Conservation (phyloP, 139 green algal genomes). For the Asterochloris sp. region DNA sequence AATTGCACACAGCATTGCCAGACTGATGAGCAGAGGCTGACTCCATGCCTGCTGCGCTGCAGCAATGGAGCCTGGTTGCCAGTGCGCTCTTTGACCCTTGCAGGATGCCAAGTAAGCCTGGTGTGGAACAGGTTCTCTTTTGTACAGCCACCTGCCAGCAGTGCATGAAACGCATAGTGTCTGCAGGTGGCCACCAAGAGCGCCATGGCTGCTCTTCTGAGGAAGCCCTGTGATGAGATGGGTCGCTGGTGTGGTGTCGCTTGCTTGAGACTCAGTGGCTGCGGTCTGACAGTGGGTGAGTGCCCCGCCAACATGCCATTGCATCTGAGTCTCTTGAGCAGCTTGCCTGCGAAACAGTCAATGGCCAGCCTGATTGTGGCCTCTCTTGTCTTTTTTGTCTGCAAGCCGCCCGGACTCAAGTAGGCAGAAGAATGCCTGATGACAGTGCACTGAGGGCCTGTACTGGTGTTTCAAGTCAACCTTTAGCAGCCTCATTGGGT, state of each 20-base stretch:
- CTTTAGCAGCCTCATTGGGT: not conserved
- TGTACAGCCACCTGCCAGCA: not conserved
- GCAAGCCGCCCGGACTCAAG: not conserved
- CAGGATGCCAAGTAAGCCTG: not conserved
- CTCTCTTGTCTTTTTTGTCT: no score
- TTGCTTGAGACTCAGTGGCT: not conserved
- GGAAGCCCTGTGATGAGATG: not conserved
- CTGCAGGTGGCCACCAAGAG: not conserved
- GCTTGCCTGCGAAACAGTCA: no score
- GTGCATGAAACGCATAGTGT: not conserved
- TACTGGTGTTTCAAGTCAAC: no score
- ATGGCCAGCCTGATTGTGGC: no score
- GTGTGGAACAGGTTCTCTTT: no score
- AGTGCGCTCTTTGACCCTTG: not conserved
- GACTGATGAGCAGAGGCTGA: not conserved
- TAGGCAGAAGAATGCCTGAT: not conserved
- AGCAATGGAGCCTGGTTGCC: conserved; percentile 2
- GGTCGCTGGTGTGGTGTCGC: not conserved
- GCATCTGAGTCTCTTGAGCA: no score
- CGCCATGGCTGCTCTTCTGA: not conserved
- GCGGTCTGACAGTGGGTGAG: conserved; percentile 7
- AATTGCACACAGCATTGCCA: not conserved
- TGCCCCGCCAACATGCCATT: not conserved
- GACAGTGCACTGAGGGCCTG: not conserved
- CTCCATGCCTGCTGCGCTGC: not conserved